Conservation (phyloP, 495 filamentous ascomycete species). For the Penicillium mononematosum region DNA sequence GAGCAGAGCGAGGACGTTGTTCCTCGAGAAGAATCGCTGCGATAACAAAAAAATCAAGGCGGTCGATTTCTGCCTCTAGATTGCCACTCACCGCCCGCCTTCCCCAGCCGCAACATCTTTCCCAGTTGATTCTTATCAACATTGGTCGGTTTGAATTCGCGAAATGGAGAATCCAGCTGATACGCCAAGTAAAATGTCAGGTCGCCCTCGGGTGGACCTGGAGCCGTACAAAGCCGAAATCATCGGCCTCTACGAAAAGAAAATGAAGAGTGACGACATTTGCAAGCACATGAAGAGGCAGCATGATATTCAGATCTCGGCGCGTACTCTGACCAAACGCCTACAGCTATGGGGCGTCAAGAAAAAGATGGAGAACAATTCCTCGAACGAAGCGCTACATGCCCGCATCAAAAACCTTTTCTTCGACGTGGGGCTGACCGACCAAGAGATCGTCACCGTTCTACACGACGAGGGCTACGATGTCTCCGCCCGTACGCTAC, state of each 20-base stretch:
- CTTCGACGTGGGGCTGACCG: constrained; percentile 5
- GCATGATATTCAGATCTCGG: constrained; percentile 10
- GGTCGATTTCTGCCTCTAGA: constrained; percentile 22
- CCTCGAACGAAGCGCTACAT: constrained; percentile 6
- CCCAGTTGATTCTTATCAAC: background rate
- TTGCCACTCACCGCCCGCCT: constrained; percentile 1
- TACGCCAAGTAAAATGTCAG: background rate
- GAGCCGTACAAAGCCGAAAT: constrained; percentile 7
- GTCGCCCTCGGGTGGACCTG: constrained; percentile 4
- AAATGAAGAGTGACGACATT: constrained; percentile 9
- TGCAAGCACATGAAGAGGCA: constrained; percentile 13
- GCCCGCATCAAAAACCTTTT: constrained; percentile 9
- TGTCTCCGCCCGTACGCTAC: constrained; percentile 9
- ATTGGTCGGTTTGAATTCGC: background rate
- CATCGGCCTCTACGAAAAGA: constrained; percentile 6
- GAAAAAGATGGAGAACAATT: constrained; percentile 2
- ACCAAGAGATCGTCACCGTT: constrained; percentile 9
- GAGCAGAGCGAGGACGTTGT: constrained; percentile 3
- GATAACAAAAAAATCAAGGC: constrained; percentile 34
- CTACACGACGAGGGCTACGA: constrained; percentile 8
- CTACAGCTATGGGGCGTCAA: constrained; percentile 11
- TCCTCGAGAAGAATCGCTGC: constrained; percentile 4
- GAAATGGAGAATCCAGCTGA: constrained; percentile 4
- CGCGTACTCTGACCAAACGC: constrained; percentile 10
- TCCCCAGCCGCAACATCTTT: background rate